Evolutionary conservation across 805 yeast genomes (phyloP), one percentile per base, ranked within the genome.

Genomic region (Ogataea ganodermae): DNA sequence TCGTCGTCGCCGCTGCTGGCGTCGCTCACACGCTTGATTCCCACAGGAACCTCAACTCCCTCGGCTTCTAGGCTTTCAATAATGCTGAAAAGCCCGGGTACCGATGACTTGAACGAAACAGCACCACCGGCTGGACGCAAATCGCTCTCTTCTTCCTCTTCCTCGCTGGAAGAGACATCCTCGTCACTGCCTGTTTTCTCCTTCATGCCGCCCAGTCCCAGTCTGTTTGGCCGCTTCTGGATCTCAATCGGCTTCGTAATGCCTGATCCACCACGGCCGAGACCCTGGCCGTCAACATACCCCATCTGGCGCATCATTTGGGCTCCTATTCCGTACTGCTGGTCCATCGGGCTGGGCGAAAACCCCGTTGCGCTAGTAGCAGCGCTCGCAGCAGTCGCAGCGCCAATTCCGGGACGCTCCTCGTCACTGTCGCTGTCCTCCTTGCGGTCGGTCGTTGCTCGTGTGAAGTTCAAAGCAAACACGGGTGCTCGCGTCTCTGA

Each of bases 291-390:
- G 33, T 78, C 78, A 6, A 76, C 75, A 66, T 88, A 91, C 0
- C 99, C 99, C 98, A 92, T 91, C 52, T 81, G 78, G 50, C 80
- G 73, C 69, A 92, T 65, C 42, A 92, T 68, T 42, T 75, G 67
- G 2, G 96, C 96, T 30, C 98, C 98, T 31, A 89, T 80, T 6
- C 98, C 98, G 61, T 91, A 90, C 27, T 58, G 59, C 16, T 46
- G 42, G 4, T 49, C 49, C 14, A 23, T 3, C n/a, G 10, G 33
- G n/a, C 35, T 28, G 23, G 24, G 28, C 23, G 17, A 10, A 3
- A 35, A 26, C 27, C 10, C 36, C 23, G 12, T 22, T 22, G 27
- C 42, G 35, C 12, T 44, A 21, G 9, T 24, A 7, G 27, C 9
- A 10, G 6, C 9, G 27, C 9, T 7, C 9, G 10, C 7, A 7